Base-by-base conservation (phyloP, 352 stramenopile genomes). In the Pythium vanterpoolii region DNA sequence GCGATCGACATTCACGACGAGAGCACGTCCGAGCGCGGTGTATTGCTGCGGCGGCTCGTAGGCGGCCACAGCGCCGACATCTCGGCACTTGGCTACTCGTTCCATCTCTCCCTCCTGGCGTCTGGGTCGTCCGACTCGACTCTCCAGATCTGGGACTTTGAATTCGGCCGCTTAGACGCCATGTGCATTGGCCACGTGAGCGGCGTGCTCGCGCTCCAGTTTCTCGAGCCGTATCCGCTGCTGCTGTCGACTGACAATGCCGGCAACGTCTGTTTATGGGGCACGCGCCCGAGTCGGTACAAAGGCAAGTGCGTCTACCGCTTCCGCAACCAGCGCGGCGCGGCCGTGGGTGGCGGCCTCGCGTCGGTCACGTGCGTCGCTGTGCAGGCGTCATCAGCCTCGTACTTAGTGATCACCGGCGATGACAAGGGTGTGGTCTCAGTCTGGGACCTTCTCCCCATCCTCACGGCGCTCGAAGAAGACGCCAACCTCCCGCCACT, bases 81-180 rank as follows among this genome's bases (percentile, higher is more conserved):
- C 60, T 86, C 83, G 14, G 73, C 85, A 23, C 70, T 96, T 38
- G 73, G 58, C 45, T 93, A 90, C 58, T 94, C 80, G 46, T 74
- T 77, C 34, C 64, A 80, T 18, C 64, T 96, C 19, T 91, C 81
- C n/a, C 60, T 95, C 8, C 70, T 96, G 48, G 86, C 83, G 0
- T 89, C 83, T 0, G 86, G 84, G 5, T 83, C 81, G 13, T 83
- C 79, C 2, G 83, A 95, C 47, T 73, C 68, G 50, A 74, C 72
- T 31, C 74, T 96, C 11, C 80, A 90, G 58, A 58, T 95, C 28
- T 96, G 87, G 87, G 79, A 91, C 59, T 96, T 93, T 70, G 87
- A 96, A 62, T 96, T 95, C 56, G 86, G 85, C 23, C 81, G 87
- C 14, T 73, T 89, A 3, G 75, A 89, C 42, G 66, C 71, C n/a